Conservation (phyloP, 2,329 filamentous ascomycete species). For the Claviceps maximensis region DNA sequence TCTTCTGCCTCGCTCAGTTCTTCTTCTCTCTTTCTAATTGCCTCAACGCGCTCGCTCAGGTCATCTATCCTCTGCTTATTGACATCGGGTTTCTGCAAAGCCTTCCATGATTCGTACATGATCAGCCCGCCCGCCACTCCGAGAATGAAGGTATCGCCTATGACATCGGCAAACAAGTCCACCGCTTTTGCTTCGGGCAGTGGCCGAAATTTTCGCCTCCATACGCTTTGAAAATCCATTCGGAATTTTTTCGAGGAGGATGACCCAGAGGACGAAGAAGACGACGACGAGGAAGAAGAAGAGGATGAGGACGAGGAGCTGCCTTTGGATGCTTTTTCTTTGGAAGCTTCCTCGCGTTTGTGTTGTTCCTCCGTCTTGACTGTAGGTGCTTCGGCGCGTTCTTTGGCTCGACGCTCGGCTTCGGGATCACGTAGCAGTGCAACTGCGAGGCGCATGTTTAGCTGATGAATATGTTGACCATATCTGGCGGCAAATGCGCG, state of each 20-base stretch:
- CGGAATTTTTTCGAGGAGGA: constrained; percentile 11
- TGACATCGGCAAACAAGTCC: constrained; percentile 52
- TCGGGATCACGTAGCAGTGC: constrained; percentile 43
- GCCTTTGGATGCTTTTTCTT: constrained; percentile 20
- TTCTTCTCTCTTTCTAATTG: constrained; percentile 34
- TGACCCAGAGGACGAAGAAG: neutral
- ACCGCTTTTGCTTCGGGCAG: constrained; percentile 54
- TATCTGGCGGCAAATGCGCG: constrained; percentile 47
- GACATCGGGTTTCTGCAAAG: constrained; percentile 45
- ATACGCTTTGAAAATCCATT: constrained; percentile 35
- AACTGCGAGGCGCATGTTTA: constrained; percentile 53
- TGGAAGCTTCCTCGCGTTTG: constrained; percentile 37
- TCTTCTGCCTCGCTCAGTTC: constrained; percentile 33
- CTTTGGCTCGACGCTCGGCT: constrained; percentile 44
- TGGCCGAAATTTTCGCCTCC: constrained; percentile 48
- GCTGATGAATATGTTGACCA: constrained; percentile 50
- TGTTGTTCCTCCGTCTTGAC: constrained; percentile 51
- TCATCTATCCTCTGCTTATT: constrained; percentile 41
- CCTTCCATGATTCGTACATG: constrained; percentile 48
- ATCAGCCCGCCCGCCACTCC: constrained; percentile 43
- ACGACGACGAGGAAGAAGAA: neutral
- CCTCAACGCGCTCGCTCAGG: constrained; percentile 33
- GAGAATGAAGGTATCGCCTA: constrained; percentile 51
- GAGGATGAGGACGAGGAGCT: neutral
- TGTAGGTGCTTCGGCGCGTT: constrained; percentile 49